Evolutionary conservation across 306 rosid species (phyloP), one percentile per base, ranked within the genome.

Genomic region (Lathyrus oleraceus): DNA sequence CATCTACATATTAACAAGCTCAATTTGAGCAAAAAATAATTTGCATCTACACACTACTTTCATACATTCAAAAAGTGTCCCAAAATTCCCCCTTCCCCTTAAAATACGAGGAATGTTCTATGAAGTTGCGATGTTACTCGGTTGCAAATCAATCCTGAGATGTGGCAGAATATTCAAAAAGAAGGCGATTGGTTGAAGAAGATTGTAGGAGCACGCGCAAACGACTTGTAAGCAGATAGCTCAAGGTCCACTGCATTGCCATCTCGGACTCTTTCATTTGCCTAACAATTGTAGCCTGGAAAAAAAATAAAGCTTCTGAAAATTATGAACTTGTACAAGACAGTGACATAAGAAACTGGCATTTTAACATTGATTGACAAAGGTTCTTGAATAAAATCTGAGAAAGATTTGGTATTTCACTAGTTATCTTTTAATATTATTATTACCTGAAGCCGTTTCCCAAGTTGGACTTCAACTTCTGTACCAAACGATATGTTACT

Each of bases 261-360:
- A 92, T 92, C 81, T 89, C 96, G 1, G 92, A 87, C 56, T 92
- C 98, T 85, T 88, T 92, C 98, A 89, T 92, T 80, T 89, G 98
- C 83, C 98, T 75, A 42, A 87, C 89, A 3, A 92, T 81, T 36
- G 96, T 74, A 66, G 95, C 98, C 98, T 89, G 63, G 38, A 62
- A 73, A 40, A 63, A 63, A 47, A 17, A 53, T 10, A 20, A 17
- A 17, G 30, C 48, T 60, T 82, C 60, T 70, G 76, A 74, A 59
- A 4, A 53, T 28, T 2, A 48, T 64, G 42, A 49, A 38, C 23
- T 23, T 21, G 25, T 12, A 52, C 52, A 69, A 20, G 23, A 57
- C 4, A 52, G 35, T 12, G 40, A 57, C 5, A 25, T 44, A 27
- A 51, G 59, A 57, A 54, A 61, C 14, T 17, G 11, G 63, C 15